phyloP scores from a whole-genome alignment of 2,329 filamentous ascomycete species.

The Hypoxylon sp. region DNA sequence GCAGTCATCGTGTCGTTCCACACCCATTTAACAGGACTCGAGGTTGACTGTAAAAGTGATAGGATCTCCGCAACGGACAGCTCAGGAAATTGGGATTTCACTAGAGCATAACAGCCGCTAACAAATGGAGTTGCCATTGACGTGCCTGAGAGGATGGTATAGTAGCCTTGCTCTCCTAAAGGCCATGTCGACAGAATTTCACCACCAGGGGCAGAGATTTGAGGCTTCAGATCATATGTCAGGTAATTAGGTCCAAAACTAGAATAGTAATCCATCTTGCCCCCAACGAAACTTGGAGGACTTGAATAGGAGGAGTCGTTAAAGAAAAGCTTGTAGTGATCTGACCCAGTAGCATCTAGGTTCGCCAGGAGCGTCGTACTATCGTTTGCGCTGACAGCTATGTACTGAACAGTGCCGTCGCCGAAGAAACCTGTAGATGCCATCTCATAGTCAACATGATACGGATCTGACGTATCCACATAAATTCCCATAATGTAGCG shows the following conservation, averaged over 20 bases:
- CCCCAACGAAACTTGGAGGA: conserved; percentile 32
- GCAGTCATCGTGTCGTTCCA: conserved; percentile 51
- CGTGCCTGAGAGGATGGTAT: conserved; percentile 56
- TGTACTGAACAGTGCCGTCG: conserved; percentile 37
- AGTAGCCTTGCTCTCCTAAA: conserved; percentile 51
- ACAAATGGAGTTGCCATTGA: conserved; percentile 58
- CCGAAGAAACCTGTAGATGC: conserved; percentile 41
- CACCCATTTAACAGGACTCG: conserved; percentile 49
- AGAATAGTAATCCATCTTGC: conserved; percentile 47
- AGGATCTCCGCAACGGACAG: conserved; percentile 51
- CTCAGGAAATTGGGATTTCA: conserved; percentile 54
- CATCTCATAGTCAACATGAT: conserved; percentile 40
- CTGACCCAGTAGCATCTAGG: conserved; percentile 29
- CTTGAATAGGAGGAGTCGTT: conserved; percentile 41
- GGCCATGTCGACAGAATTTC: conserved; percentile 57
- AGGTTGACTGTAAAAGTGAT: conserved; percentile 52
- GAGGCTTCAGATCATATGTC: conserved; percentile 51
- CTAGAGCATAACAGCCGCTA: conserved; percentile 54
- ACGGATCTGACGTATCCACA: conserved; percentile 31
- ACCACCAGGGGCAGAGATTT: conserved; percentile 56
- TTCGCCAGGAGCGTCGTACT: conserved; percentile 29
- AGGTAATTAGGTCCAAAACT: conserved; percentile 45
- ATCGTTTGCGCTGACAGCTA: conserved; percentile 28
- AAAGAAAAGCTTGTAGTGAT: conserved; percentile 42
- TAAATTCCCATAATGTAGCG: conserved; percentile 42